Base-by-base conservation (phyloP, 2,329 filamentous ascomycete genomes). In the Arthrocladium fulminans region DNA sequence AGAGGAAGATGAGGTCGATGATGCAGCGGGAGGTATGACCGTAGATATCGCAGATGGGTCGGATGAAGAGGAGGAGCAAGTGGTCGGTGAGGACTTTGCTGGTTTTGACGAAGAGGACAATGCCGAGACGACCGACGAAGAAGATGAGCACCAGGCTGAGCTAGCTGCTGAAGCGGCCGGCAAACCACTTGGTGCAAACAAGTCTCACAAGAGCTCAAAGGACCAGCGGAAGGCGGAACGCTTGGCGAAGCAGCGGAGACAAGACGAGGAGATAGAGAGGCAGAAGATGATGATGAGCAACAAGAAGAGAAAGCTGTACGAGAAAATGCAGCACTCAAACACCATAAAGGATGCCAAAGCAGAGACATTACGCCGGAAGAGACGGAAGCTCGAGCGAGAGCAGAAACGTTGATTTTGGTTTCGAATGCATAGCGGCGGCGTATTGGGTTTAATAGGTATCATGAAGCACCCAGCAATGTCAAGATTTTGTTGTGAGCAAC, bases 271-370 rank as follows among this genome's bases (percentile, higher is more conserved):
- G 60, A 69, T 94, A 50, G 88, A 95, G 67, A 78, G 90, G 54
- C 84, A 87, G 65, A 96, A 95, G 80, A 92, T 94, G 73, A 98
- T 98, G 92, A 83, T 97, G 74, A 86, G 85, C 67, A 86, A 94
- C 68, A 92, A 94, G 79, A 98, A 97, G 81, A 78, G 92, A 61
- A 96, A 96, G 81, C 73, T 96, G 61, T 84, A 90, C 58, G 92
- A 97, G 74, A 92, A 96, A 74, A 98, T 98, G 87, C 77, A 88
- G 63, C 94, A 94, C 70, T 88, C 82, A 54, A 95, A 96, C 69
- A 89, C 84, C 71, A 89, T 92, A 77, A 86, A 88, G 74, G 90
- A 90, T 58, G 84, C 81, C 22, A 88, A 95, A 72, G 86, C 90
- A 41, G 84, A 90, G 73, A 86, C 83, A 70, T 71, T 98, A 65